phyloP scores from a whole-genome alignment of 345 rosid genomes.

The Isatis tinctoria region DNA sequence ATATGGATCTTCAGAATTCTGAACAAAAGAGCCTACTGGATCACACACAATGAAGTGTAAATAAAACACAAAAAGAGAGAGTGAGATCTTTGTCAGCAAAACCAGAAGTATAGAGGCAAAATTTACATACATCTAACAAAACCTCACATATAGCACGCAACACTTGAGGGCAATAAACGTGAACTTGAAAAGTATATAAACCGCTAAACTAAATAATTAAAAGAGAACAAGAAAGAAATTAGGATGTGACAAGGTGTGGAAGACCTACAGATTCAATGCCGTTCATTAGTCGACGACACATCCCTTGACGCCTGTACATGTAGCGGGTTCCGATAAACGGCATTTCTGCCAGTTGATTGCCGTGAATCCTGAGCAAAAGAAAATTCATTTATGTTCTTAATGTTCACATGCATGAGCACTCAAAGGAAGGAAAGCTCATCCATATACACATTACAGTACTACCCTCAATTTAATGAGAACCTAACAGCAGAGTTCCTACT shows the following conservation, averaged over 20 bases:
- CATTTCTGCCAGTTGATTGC: conserved; percentile 88
- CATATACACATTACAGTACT: not conserved
- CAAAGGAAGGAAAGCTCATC: not conserved
- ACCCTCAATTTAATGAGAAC: not conserved
- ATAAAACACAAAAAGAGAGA: not conserved
- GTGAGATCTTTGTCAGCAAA: not conserved
- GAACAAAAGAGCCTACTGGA: not conserved
- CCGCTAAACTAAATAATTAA: not conserved
- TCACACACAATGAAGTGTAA: not conserved
- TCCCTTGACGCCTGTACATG: conserved; percentile 83
- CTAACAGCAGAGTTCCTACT: not conserved
- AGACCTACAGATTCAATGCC: conserved; percentile 82
- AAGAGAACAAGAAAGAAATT: not conserved
- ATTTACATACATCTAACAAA: not conserved
- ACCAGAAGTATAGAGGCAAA: not conserved
- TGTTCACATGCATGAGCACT: not conserved
- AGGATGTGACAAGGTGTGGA: not conserved
- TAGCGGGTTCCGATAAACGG: conserved; percentile 95
- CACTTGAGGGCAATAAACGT: not conserved
- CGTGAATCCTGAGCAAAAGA: conserved; percentile 64
- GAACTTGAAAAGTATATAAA: not conserved
- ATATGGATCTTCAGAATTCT: not conserved
- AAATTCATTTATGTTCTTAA: not conserved
- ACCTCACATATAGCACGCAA: conserved; percentile 3
- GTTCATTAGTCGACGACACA: conserved; percentile 83